phyloP scores from a whole-genome alignment of 2,329 filamentous ascomycete species.

The Aspergillus ochraceus region DNA sequence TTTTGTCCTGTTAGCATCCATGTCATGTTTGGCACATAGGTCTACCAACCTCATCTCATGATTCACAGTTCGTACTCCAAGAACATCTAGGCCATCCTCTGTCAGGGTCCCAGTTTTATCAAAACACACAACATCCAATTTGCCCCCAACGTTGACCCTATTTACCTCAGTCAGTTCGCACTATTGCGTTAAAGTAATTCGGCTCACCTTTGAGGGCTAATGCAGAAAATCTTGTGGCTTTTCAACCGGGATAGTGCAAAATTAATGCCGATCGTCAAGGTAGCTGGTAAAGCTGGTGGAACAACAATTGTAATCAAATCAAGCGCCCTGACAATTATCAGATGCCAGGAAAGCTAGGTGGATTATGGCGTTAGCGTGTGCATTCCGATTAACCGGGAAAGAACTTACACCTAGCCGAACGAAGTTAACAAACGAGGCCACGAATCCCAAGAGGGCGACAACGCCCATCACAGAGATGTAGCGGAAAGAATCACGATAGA shows the following conservation, averaged over 20 bases:
- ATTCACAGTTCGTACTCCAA: constrained; percentile 80
- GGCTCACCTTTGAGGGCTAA: constrained; percentile 74
- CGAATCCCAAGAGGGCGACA: constrained; percentile 82
- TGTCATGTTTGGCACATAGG: neutral
- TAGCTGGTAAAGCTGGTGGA: constrained; percentile 89
- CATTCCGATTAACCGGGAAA: neutral
- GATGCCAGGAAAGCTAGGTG: constrained; percentile 70
- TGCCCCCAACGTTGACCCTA: constrained; percentile 91
- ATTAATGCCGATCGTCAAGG: constrained; percentile 92
- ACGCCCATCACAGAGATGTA: constrained; percentile 96
- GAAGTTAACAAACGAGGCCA: constrained; percentile 92
- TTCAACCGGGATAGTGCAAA: constrained; percentile 87
- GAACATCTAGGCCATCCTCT: constrained; percentile 90
- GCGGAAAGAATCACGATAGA: constrained; percentile 94
- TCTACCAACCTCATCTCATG: constrained; percentile 48
- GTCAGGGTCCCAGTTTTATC: constrained; percentile 99
- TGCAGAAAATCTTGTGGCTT: constrained; percentile 91
- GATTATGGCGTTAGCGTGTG: constrained; percentile 19
- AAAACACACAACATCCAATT: constrained; percentile 94
- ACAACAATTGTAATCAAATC: constrained; percentile 98
- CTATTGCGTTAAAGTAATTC: too few species aligned
- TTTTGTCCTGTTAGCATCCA: constrained; percentile 1
- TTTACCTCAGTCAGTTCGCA: too few species aligned
- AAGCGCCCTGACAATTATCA: constrained; percentile 87
- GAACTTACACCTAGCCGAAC: constrained; percentile 65